Percentiles rank a stretch among this genome's conserved stretches.
Evolutionary conservation across 2,329 filamentous ascomycete species (phyloP).

Genomic region (Ceratocystis eucalypticola): DNA sequence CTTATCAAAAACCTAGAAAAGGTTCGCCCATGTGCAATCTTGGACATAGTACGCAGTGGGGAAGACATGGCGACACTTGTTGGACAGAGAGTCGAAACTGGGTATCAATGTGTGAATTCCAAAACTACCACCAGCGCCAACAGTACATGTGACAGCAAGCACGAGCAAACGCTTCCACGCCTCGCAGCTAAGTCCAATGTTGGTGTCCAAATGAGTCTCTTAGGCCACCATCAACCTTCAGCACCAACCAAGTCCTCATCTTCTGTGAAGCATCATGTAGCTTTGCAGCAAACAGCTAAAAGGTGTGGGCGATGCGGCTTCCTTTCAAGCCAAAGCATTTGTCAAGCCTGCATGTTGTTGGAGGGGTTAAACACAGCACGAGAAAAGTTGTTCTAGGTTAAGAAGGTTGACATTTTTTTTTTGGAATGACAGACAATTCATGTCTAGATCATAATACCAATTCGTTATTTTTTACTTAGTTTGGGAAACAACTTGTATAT

Average conservation of each 20-base stretch:
- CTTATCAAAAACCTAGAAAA: constrained; percentile 92
- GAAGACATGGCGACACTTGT: constrained; percentile 93
- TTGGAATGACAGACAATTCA: constrained; percentile 8
- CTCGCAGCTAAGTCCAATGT: background rate
- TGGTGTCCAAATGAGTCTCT: background rate
- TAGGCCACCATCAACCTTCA: background rate
- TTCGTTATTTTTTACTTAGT: too few relatives aligned
- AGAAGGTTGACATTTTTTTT: constrained; percentile 20
- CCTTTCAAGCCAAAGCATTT: constrained; percentile 84
- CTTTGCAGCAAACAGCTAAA: constrained; percentile 58
- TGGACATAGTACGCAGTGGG: constrained; percentile 88
- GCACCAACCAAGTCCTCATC: background rate
- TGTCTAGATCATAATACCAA: constrained; percentile 2
- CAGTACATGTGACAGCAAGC: background rate
- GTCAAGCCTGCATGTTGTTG: constrained; percentile 82
- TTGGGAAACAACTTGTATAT: background rate
- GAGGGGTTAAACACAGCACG: constrained; percentile 80
- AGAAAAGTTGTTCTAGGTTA: constrained; percentile 40
- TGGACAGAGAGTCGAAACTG: background rate
- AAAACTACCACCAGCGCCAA: background rate
- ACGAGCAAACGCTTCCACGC: background rate
- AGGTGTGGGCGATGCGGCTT: constrained; percentile 83
- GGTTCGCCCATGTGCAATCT: constrained; percentile 81
- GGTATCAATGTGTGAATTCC: constrained; percentile 3
- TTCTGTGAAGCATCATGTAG: background rate